A percentile compares a stretch with the other conserved stretches of the same genome.
Evolutionary conservation across 2,329 filamentous ascomycete genomes (phyloP).

Genomic region (Phoma sp.): DNA sequence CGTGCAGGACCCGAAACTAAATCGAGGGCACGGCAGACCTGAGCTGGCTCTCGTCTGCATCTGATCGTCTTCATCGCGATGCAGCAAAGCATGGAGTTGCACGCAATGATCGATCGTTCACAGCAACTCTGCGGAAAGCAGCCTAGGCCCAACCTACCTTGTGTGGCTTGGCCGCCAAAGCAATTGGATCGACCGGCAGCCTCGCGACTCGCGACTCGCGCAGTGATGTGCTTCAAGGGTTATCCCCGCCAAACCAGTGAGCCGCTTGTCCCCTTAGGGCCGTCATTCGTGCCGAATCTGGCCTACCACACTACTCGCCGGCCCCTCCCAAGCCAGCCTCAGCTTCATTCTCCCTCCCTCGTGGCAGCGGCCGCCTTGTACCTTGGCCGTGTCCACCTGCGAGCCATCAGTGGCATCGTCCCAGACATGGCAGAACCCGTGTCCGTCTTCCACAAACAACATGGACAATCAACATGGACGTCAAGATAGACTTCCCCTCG

Average conservation of each 20-base stretch:
- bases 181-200: conserved; percentile 20
- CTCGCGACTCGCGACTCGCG: conserved; percentile 12
- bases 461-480: neutral
- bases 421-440: neutral
- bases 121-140: neutral
- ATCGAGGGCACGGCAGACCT: neutral
- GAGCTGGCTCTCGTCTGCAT: neutral
- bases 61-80: neutral
- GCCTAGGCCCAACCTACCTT: neutral
- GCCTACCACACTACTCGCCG: conserved; percentile 4
- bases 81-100: neutral
- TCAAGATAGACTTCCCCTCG: conserved; percentile 13
- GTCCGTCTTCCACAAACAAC: neutral
- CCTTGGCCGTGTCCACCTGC: neutral
- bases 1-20: conserved; percentile 1
- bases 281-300: conserved; percentile 1
- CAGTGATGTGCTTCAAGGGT: conserved; percentile 16
- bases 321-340: conserved; percentile 12
- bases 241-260: conserved; percentile 3
- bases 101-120: neutral
- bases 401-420: neutral
- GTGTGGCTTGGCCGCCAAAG: conserved; percentile 4
- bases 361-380: conserved; percentile 4
- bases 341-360: conserved; percentile 2
- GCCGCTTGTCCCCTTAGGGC: conserved; percentile 5